Percentiles rank a stretch among this genome's conserved stretches.
Evolutionary conservation across 1,284 basidiomycete genomes (phyloP).

Genomic region (Sporisorium graminicola): DNA sequence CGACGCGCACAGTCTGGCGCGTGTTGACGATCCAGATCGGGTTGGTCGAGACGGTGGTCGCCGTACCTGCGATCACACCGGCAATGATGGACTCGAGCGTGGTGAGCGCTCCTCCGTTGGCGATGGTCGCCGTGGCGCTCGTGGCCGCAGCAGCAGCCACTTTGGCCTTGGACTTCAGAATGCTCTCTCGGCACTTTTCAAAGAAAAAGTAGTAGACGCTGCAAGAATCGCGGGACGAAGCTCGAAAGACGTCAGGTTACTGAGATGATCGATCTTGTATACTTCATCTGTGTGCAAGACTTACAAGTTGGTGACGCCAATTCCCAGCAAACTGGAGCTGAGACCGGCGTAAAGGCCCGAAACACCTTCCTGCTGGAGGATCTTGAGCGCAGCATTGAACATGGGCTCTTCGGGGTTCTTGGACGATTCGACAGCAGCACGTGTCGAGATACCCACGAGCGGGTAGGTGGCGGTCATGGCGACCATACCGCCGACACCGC

Average conservation of each 20-base stretch:
- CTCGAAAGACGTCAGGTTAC: too few relatives aligned
- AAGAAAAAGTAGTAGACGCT: slow-evolving; percentile 72
- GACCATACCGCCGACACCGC: slow-evolving; percentile 88
- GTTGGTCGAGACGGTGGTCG: slow-evolving; percentile 90
- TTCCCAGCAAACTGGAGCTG: slow-evolving; percentile 86
- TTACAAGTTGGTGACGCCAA: slow-evolving; percentile 89
- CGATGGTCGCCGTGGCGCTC: slow-evolving; percentile 60
- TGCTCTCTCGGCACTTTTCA: slow-evolving; percentile 67
- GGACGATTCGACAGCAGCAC: slow-evolving; percentile 90
- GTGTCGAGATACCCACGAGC: slow-evolving; percentile 89
- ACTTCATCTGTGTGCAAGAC: slow-evolving; percentile 21
- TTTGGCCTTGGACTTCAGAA: slow-evolving; percentile 63
- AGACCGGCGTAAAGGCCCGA: slow-evolving; percentile 89
- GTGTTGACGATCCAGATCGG: slow-evolving; percentile 81
- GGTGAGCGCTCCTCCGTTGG: slow-evolving; percentile 73
- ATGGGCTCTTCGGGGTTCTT: slow-evolving; percentile 76
- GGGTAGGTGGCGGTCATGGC: slow-evolving; percentile 73
- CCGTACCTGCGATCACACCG: slow-evolving; percentile 88
- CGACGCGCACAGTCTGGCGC: slow-evolving; percentile 76
- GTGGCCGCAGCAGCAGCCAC: slow-evolving; percentile 72
- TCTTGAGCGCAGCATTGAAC: slow-evolving; percentile 75
- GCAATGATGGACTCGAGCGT: slow-evolving; percentile 91
- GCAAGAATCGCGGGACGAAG: background rate
- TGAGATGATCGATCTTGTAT: too few relatives aligned
- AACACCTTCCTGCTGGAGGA: slow-evolving; percentile 86